Base-by-base conservation (phyloP, 2,329 filamentous ascomycete species). In the Incumbomyces lentus region DNA sequence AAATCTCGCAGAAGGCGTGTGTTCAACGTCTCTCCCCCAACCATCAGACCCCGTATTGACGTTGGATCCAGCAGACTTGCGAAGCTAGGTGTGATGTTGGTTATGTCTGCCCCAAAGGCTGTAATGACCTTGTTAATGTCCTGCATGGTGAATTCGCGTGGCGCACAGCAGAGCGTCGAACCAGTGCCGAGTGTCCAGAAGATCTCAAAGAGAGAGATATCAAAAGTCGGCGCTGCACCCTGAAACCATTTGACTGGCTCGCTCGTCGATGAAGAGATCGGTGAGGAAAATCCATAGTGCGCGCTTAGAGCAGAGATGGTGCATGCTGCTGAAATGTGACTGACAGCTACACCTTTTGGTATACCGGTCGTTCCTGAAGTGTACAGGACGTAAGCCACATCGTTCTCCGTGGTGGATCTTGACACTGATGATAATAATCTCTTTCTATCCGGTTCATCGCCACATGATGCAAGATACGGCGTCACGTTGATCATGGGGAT, bases 191-290 rank as follows among this genome's bases (percentile, higher is more conserved):
- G 40, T n/a, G 55, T 50, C 1, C 41, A 40, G n/a, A 56, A 49
- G 12, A 55, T 48, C 11, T 58, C 54, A 1, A 40, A 16, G 11
- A 56, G 48, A 13, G 41, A 48, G 12, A 44, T 43, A 39, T 56
- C 55, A 30, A 58, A 58, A 29, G 52, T 49, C 41, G 45, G 52
- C 10, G 54, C 44, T 2, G 50, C 49, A 33, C 52, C 54, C 30
- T 58, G 54, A 3, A 52, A 35, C 34, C 19, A 18, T 44, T 39
- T 38, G 44, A 19, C 13, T 13, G 16, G 37, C 22, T 16, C n/a
- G 16, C 22, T 18, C 14, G 16, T n/a, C n/a, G n/a, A n/a, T n/a
- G n/a, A n/a, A 40, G 14, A 13, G 22, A 13, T 16, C 18, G 16
- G 13, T 40, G n/a, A 4, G n/a, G 37, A 3, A 40, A 5, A 3